A percentile compares a stretch with the other conserved stretches of the same genome.
These are phyloP conservation scores for Amphicarpaea edgeworthii DNA, from an alignment of 306 rosid species.

Conservation along the genomic window DNA sequence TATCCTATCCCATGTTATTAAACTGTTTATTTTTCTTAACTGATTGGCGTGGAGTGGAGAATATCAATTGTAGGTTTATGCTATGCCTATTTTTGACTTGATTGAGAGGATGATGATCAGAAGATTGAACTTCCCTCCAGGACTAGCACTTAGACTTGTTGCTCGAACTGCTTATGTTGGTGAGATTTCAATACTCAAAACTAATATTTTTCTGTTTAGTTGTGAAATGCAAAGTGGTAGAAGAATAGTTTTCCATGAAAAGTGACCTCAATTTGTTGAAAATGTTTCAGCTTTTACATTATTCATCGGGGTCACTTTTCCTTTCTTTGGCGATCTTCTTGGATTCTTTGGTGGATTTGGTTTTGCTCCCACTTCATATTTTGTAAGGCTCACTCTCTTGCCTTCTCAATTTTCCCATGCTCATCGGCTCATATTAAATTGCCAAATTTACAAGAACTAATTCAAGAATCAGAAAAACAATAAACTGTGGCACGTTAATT, in stretches of 20 bases:
- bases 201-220: background rate
- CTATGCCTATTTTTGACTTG: conserved; percentile 88
- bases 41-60: background rate
- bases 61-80: conserved; percentile 66
- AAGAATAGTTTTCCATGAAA: background rate
- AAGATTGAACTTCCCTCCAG: conserved; percentile 69
- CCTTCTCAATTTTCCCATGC: background rate
- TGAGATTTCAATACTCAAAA: conserved; percentile 47
- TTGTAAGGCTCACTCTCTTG: conserved; percentile 55
- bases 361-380: conserved; percentile 86
- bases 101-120: conserved; percentile 71
- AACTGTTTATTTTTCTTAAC: background rate
- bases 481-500: conserved; percentile 5
- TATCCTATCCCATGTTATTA: background rate
- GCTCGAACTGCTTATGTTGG: conserved; percentile 84
- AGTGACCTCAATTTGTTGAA: conserved; percentile 15
- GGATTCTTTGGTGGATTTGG: conserved; percentile 97
- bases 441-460: background rate
- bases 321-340: conserved; percentile 96
- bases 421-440: conserved; percentile 16
- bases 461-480: background rate
- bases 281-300: conserved; percentile 75
- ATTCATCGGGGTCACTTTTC: conserved; percentile 79
- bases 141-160: conserved; percentile 73
- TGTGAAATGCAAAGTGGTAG: background rate